phyloP scores from a whole-genome alignment of 2,329 filamentous ascomycete species.

The Monosporascus sp. region DNA sequence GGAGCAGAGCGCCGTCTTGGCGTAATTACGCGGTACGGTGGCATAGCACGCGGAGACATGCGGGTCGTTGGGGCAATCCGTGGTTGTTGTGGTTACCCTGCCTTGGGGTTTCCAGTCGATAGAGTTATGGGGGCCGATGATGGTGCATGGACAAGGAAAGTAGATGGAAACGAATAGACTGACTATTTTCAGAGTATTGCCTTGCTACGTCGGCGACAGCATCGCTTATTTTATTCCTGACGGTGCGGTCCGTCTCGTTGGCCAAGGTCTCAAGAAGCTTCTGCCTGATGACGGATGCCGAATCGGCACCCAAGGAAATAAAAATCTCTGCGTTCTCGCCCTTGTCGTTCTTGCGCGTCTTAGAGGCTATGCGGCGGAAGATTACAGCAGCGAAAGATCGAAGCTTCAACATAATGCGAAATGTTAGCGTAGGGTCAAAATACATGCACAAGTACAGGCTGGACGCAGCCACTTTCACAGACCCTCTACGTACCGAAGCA shows the following conservation, averaged over 20 bases:
- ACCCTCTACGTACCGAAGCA: conserved; percentile 52
- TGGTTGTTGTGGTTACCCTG: too few relatives aligned
- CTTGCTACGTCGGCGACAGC: conserved; percentile 94
- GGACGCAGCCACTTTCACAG: too few relatives aligned
- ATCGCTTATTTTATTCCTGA: conserved; percentile 94
- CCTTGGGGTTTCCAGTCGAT: too few relatives aligned
- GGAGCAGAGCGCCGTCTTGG: neutral
- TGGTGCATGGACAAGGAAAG: neutral
- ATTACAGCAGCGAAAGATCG: conserved; percentile 90
- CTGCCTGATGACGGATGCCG: conserved; percentile 72
- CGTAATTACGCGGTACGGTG: neutral
- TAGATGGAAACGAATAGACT: conserved; percentile 24
- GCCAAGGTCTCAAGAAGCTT: conserved; percentile 77
- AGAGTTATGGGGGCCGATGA: too few relatives aligned
- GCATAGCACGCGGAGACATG: neutral
- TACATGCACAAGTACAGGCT: too few relatives aligned
- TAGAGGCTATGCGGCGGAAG: conserved; percentile 88
- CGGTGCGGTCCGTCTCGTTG: conserved; percentile 64
- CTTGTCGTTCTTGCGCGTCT: conserved; percentile 70
- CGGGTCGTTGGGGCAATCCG: neutral
- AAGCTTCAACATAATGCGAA: conserved; percentile 47
- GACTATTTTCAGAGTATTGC: conserved; percentile 90
- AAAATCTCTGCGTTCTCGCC: conserved; percentile 79
- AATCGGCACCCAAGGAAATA: conserved; percentile 67
- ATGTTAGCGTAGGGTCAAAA: conserved; percentile 8